phyloP scores from a whole-genome alignment of 108 stramenopile genomes.

The Nitzschia inconspicua region DNA sequence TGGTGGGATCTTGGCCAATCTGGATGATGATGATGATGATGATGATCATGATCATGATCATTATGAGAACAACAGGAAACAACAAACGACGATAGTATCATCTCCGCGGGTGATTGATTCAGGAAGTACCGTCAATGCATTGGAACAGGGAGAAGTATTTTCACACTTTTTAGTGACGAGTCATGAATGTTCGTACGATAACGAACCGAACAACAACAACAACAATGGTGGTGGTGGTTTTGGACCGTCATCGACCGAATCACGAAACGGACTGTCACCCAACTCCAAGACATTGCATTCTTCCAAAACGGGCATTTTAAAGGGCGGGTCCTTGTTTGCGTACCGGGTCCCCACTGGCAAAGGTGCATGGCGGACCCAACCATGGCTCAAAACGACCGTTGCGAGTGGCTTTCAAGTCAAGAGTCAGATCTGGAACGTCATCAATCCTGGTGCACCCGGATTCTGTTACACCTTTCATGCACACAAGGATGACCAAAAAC shows the following conservation, averaged over 20 bases:
- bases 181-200: conserved; percentile 62
- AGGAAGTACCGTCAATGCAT: conserved; percentile 68
- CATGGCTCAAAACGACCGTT: conserved; percentile 80
- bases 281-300: too few species aligned
- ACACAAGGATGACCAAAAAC: conserved; percentile 31
- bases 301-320: too few species aligned
- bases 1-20: conserved; percentile 80
- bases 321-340: conserved; percentile 77
- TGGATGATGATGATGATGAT: conserved; percentile 46
- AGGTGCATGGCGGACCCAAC: conserved; percentile 63
- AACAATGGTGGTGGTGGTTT: too few species aligned
- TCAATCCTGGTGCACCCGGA: conserved; percentile 95
- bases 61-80: neutral
- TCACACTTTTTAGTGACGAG: conserved; percentile 79
- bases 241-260: neutral
- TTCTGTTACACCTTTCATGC: conserved; percentile 94
- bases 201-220: neutral
- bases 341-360: conserved; percentile 76
- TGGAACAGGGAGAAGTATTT: conserved; percentile 55
- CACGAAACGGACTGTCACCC: neutral
- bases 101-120: conserved; percentile 50
- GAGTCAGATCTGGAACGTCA: conserved; percentile 80
- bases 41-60: too few species aligned
- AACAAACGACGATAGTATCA: neutral
- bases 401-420: conserved; percentile 91